Evolutionary conservation across 108 stramenopile genomes (phyloP).

Genomic region (Bacterosira constricta): DNA sequence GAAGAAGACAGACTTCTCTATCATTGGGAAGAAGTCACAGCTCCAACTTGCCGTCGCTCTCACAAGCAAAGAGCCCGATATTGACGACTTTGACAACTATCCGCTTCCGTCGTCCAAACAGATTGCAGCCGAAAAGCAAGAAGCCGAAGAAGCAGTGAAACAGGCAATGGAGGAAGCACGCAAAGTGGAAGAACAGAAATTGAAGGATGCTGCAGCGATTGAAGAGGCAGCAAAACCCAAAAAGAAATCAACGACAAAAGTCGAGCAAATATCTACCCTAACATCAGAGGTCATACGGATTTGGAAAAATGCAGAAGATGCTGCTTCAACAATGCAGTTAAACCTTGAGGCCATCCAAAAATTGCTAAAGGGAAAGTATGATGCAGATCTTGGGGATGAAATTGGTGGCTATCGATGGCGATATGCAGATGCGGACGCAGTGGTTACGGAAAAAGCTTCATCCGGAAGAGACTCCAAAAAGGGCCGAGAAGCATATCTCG

Average conservation of each 20-base stretch:
- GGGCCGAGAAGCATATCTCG: conserved; percentile 77
- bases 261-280: conserved; percentile 72
- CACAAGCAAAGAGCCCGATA: conserved; percentile 54
- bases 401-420: conserved; percentile 85
- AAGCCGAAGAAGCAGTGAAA: conserved; percentile 30
- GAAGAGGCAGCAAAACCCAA: conserved; percentile 41
- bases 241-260: conserved; percentile 78
- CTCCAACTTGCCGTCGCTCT: conserved; percentile 65
- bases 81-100: conserved; percentile 74
- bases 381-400: conserved; percentile 86
- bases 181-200: conserved; percentile 22
- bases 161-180: conserved; percentile 34
- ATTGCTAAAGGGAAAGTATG: conserved; percentile 73
- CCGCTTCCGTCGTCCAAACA: conserved; percentile 66
- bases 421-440: conserved; percentile 77
- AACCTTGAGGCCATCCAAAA: conserved; percentile 60
- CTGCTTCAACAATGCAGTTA: conserved; percentile 82
- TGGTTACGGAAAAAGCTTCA: conserved; percentile 59
- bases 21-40: conserved; percentile 68
- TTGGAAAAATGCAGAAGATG: conserved; percentile 82
- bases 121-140: conserved; percentile 37
- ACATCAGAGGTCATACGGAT: conserved; percentile 74
- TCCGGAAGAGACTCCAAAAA: conserved; percentile 75
- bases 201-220: conserved; percentile 42
- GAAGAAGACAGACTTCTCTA: conserved; percentile 76